phyloP scores from a whole-genome alignment of 2,329 filamentous ascomycete species.

The Passalora sequoiae region DNA sequence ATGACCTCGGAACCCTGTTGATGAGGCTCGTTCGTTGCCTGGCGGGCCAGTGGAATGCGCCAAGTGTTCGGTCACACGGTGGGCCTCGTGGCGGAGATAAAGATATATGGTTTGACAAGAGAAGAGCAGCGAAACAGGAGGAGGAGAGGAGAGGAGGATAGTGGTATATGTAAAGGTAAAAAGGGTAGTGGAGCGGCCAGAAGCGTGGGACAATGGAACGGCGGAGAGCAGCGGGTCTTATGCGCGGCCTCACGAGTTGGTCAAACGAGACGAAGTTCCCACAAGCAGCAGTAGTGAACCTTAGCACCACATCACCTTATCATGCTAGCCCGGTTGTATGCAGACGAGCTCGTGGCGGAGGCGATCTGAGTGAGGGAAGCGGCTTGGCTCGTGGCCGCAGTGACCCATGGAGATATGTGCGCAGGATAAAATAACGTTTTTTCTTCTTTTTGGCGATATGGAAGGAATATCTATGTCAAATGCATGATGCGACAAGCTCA shows the following conservation, averaged over 20 bases:
- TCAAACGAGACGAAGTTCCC: slow-evolving; percentile 5
- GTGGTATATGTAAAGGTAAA: background rate
- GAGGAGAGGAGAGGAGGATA: background rate
- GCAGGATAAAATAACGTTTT: background rate
- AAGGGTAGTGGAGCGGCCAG: too few relatives aligned
- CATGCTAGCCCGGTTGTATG: slow-evolving; percentile 1
- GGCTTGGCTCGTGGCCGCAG: slow-evolving; percentile 1
- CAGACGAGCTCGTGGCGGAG: slow-evolving; percentile 2
- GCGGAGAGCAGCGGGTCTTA: slow-evolving; percentile 12
- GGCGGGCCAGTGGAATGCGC: too few relatives aligned
- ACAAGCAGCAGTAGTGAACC: slow-evolving; percentile 9
- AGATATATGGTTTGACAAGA: background rate
- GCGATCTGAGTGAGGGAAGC: background rate
- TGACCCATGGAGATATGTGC: background rate
- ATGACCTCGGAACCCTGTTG: background rate
- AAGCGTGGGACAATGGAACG: background rate
- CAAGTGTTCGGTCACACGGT: too few relatives aligned
- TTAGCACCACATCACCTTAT: slow-evolving; percentile 4
- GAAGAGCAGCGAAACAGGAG: background rate
- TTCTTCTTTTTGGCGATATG: background rate
- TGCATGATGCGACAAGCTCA: background rate
- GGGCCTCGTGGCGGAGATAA: background rate
- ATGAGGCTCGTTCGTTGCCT: background rate
- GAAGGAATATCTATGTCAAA: background rate
- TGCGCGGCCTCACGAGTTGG: background rate